Evolutionary conservation across 768 basidiomycete genomes (phyloP), one percentile per base, ranked within the genome.

Genomic region (Scleroderma citrinum): DNA sequence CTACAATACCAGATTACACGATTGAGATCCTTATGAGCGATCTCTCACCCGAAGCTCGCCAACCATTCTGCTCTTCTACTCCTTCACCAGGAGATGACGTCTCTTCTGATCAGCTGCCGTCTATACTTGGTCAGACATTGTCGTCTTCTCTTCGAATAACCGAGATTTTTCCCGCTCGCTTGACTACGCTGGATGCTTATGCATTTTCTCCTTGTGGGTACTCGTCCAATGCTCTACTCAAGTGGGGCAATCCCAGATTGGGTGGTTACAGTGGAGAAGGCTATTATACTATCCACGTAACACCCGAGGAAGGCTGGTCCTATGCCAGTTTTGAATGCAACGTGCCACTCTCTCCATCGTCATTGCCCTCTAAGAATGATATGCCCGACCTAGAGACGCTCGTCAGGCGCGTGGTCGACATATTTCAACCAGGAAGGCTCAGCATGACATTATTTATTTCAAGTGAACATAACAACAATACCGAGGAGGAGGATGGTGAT

Each of bases 251-350:
- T 41, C 44, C 34, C 13, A 54, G 49, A 24, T 48, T 64, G 48
- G 59, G 67, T 31, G 54, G 48, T 29, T 50, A 53, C 19, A 47
- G 42, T 19, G 81, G 82, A 14, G 96, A 97, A 67, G 92, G 95
- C 34, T 99, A 99, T 69, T 97, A 91, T 65, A 97, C 92, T 7
- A 95, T 99, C 48, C 96, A 99, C 65, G 95, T 98, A 51, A 99
- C 96, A 1, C 96, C 96, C 23, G 96, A 98, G 68, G 84, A 89
- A 59, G 95, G 90, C 48, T 98, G 92, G 88, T 96, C 93, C 40
- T 99, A 96, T 67, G 96, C 96, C 55, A 92, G 88, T 60, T 98
- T 99, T 72, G 96, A 99, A 70, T 95, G 92, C 72, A 99, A 99
- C 68, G 82, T 96, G n/a, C 91, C 91, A 4, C 72, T 85, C 38